Evolutionary conservation across 2,329 filamentous ascomycete genomes (phyloP).

Genomic region (Fusarium sp.): DNA sequence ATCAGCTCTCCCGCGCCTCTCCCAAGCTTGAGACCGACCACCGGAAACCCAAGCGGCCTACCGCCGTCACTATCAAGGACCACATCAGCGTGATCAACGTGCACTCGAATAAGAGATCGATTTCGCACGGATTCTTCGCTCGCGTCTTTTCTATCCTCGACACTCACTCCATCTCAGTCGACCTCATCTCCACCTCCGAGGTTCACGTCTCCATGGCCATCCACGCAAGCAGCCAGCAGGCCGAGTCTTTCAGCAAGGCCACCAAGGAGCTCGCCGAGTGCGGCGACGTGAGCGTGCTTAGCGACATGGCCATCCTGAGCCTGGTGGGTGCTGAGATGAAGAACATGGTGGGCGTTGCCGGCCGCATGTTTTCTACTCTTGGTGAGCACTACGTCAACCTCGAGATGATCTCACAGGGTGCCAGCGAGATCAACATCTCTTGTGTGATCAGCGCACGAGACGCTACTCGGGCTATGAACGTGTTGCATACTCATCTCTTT

Average conservation of each 20-base stretch:
- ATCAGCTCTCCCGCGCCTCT: slow-evolving; percentile 66
- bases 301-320: slow-evolving; percentile 94
- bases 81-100: slow-evolving; percentile 98
- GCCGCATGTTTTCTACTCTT: slow-evolving; percentile 92
- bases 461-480: slow-evolving; percentile 92
- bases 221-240: slow-evolving; percentile 77
- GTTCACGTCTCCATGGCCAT: slow-evolving; percentile 98
- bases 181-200: slow-evolving; percentile 95
- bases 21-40: slow-evolving; percentile 50
- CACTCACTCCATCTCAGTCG: slow-evolving; percentile 86
- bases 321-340: slow-evolving; percentile 96
- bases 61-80: slow-evolving; percentile 96
- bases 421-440: slow-evolving; percentile 98
- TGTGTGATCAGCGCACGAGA: slow-evolving; percentile 95
- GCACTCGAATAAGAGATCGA: slow-evolving; percentile 95
- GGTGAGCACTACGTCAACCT: slow-evolving; percentile 96
- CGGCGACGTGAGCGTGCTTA: slow-evolving; percentile 89
- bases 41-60: slow-evolving; percentile 77
- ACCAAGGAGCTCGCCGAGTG: slow-evolving; percentile 80
- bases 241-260: slow-evolving; percentile 72
- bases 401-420: slow-evolving; percentile 99
- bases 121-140: slow-evolving; percentile 95
- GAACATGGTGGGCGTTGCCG: slow-evolving; percentile 94
- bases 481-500: slow-evolving; percentile 95
- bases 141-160: slow-evolving; percentile 93